A percentile compares a stretch with the other conserved stretches of the same genome.
Evolutionary conservation across 1,284 basidiomycete species (phyloP).

Genomic region (Austropuccinia psidii): DNA sequence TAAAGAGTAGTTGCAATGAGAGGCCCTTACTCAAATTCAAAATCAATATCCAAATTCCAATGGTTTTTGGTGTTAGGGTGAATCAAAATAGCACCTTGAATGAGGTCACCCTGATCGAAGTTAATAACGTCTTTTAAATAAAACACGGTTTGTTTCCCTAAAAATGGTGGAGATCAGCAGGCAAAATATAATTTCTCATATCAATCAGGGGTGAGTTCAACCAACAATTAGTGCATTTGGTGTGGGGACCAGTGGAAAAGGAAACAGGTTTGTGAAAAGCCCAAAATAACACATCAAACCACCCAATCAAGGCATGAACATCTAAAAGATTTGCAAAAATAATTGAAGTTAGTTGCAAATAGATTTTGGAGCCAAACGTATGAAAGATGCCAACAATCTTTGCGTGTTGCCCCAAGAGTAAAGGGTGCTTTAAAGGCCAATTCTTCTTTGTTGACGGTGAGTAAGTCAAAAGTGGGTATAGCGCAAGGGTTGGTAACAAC

Average conservation of each 20-base stretch:
- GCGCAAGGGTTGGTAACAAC: constrained; percentile 82
- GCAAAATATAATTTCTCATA: constrained; percentile 74
- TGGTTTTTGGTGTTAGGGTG: constrained; percentile 82
- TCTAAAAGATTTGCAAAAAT: constrained; percentile 52
- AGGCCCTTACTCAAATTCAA: constrained; percentile 57
- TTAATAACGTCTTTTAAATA: constrained; percentile 70
- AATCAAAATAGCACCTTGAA: constrained; percentile 65
- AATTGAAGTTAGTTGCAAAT: not conserved
- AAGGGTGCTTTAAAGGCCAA: constrained; percentile 78
- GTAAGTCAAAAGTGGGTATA: constrained; percentile 72
- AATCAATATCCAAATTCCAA: constrained; percentile 80
- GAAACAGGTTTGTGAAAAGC: constrained; percentile 93
- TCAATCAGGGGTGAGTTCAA: not conserved
- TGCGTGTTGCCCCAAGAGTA: constrained; percentile 70
- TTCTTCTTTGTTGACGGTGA: constrained; percentile 90
- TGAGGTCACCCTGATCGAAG: constrained; percentile 59
- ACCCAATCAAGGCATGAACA: constrained; percentile 97
- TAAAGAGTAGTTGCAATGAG: not conserved
- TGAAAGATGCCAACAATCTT: constrained; percentile 66
- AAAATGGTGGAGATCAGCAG: not conserved
- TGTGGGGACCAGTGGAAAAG: constrained; percentile 91
- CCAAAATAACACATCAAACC: constrained; percentile 96
- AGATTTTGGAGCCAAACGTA: constrained; percentile 14
- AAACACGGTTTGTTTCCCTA: constrained; percentile 79
- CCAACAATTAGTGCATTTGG: constrained; percentile 52